A percentile compares a stretch with the other conserved stretches of the same genome.
These are phyloP conservation scores for Blastobotrys proliferans DNA, from an alignment of 1,139 yeast species.

Conservation along the genomic window DNA sequence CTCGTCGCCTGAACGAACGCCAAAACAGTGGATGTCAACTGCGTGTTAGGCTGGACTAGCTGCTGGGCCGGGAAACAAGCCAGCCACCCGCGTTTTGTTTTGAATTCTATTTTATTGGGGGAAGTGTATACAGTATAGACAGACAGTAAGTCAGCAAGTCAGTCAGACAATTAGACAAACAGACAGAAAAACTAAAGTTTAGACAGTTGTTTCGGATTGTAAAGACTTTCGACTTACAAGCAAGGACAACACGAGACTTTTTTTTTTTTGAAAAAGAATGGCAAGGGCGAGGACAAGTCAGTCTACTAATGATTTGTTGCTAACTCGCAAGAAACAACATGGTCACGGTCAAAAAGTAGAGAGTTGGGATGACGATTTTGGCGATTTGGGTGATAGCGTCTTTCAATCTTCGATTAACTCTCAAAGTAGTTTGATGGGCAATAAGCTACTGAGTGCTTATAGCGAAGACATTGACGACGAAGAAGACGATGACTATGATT, in stretches of 20 bases:
- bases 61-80: too few relatives aligned
- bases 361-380: conserved; percentile 28
- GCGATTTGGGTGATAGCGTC: conserved; percentile 15
- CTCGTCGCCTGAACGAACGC: too few relatives aligned
- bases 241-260: too few relatives aligned
- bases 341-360: conserved; percentile 17
- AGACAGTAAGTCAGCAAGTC: too few relatives aligned
- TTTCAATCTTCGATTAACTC: conserved; percentile 6
- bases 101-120: too few relatives aligned
- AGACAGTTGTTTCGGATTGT: too few relatives aligned
- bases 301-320: background rate
- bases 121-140: too few relatives aligned
- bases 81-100: background rate
- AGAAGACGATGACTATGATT: conserved; percentile 6
- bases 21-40: too few relatives aligned
- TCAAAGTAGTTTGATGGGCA: background rate
- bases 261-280: background rate
- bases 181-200: too few relatives aligned
- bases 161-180: too few relatives aligned
- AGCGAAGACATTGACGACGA: conserved; percentile 7
- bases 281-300: background rate
- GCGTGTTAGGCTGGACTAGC: too few relatives aligned
- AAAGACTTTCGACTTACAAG: too few relatives aligned
- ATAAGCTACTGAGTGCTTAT: background rate
- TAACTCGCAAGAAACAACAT: background rate